Percentiles rank a stretch among this genome's conserved stretches.
Conservation (phyloP, 768 basidiomycete species). For the Tylopilus sp. region DNA sequence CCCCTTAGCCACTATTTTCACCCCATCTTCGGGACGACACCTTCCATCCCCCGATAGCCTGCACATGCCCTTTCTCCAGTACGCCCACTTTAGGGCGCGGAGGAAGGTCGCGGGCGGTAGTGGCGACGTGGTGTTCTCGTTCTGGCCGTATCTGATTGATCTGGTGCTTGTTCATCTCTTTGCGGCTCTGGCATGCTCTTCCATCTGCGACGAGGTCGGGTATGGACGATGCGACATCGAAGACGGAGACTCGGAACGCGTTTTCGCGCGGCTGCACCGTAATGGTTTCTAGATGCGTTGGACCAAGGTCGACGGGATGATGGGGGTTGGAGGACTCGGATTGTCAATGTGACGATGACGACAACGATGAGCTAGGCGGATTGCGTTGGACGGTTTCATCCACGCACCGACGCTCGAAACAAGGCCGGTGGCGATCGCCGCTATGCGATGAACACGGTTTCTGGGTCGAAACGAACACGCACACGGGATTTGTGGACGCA, state of each 20-base stretch:
- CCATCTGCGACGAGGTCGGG: neutral
- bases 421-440: neutral
- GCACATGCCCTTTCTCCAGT: conserved; percentile 12
- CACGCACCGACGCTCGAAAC: neutral
- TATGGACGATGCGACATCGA: neutral
- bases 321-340: neutral
- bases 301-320: neutral
- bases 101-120: conserved; percentile 8
- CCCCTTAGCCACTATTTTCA: neutral
- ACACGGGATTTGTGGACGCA: too few relatives aligned
- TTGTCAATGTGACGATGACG: neutral
- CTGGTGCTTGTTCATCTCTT: neutral
- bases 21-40: neutral
- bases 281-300: neutral
- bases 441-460: neutral
- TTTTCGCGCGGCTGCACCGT: neutral
- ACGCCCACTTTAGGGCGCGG: conserved; percentile 17
- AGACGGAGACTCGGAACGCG: neutral
- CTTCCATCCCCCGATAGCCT: neutral
- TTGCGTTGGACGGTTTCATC: neutral
- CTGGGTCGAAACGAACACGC: too few relatives aligned
- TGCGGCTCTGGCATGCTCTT: neutral
- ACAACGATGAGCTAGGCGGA: too few relatives aligned
- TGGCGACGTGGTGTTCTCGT: neutral
- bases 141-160: neutral